Evolutionary conservation across 1,139 yeast genomes (phyloP).

Genomic region (Nakaseomyces glabratus): DNA sequence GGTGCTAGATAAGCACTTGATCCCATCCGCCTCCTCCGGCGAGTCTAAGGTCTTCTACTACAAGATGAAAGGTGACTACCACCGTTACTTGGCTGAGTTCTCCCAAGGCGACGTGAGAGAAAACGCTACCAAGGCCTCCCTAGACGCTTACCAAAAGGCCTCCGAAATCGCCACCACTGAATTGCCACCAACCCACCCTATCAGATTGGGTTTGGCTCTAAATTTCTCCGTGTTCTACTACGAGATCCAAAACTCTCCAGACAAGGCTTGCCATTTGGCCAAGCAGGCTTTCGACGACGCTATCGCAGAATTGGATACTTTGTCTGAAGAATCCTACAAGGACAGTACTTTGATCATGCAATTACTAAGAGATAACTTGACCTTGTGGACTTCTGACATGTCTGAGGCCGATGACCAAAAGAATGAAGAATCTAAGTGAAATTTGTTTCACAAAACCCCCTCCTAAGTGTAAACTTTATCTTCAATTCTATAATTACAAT

Average conservation of each 20-base stretch:
- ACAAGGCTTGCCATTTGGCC: conserved; percentile 96
- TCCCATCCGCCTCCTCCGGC: conserved; percentile 91
- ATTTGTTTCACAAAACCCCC: no score
- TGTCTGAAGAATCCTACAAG: conserved; percentile 96
- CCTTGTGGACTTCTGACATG: conserved; percentile 96
- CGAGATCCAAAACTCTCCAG: conserved; percentile 96
- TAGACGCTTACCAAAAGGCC: conserved; percentile 91
- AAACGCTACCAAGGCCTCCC: conserved; percentile 84
- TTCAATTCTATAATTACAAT: no score
- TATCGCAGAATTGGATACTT: conserved; percentile 94
- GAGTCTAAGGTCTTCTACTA: conserved; percentile 97
- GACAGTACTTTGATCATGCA: conserved; percentile 98
- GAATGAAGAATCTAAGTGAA: conserved; percentile 6
- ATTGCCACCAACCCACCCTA: conserved; percentile 97
- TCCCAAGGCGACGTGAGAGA: conserved; percentile 86
- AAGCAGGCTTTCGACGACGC: conserved; percentile 99
- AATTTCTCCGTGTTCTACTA: conserved; percentile 97
- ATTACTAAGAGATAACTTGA: conserved; percentile 93
- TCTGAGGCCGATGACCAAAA: conserved; percentile 50
- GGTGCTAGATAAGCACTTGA: conserved; percentile 80
- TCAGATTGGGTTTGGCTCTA: conserved; percentile 94
- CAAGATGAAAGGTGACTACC: conserved; percentile 99
- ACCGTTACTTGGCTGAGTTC: conserved; percentile 97
- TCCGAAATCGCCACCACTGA: conserved; percentile 95
- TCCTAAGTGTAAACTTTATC: no score